These are phyloP conservation scores for Achlya hypogyna DNA, from an alignment of 352 stramenopile species.

Conservation along the genomic window DNA sequence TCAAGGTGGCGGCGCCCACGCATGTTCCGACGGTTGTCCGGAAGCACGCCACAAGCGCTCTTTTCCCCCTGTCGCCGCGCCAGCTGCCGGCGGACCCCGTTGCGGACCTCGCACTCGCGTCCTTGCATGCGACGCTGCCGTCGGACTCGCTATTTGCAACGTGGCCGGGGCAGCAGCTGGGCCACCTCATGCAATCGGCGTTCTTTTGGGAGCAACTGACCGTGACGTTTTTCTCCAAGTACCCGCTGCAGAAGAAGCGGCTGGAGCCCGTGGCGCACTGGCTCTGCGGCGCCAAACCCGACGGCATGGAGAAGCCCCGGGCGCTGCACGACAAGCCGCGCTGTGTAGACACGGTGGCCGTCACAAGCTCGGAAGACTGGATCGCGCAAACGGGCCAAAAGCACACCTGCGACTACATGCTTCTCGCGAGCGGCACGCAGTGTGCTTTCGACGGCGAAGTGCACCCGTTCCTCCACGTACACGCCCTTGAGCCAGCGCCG, in stretches of 20 bases:
- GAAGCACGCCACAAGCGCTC: background rate
- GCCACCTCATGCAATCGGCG: constrained; percentile 60
- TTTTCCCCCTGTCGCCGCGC: background rate
- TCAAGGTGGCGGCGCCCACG: background rate
- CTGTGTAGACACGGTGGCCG: constrained; percentile 46
- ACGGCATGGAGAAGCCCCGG: constrained; percentile 46
- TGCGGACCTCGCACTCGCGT: background rate
- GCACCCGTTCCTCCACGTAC: constrained; percentile 17
- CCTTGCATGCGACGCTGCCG: background rate
- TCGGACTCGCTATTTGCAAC: constrained; percentile 66
- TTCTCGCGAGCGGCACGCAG: constrained; percentile 43
- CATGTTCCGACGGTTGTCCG: background rate
- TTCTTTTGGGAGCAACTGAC: constrained; percentile 72
- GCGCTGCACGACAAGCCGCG: constrained; percentile 25
- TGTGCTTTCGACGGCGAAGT: constrained; percentile 48
- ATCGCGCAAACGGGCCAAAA: constrained; percentile 41
- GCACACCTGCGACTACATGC: constrained; percentile 75
- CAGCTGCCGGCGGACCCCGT: background rate
- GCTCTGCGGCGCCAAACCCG: constrained; percentile 53
- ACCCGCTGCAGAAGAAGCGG: constrained; percentile 49
- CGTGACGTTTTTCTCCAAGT: constrained; percentile 56
- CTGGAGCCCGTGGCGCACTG: constrained; percentile 62
- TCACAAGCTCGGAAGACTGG: constrained; percentile 24
- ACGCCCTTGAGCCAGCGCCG: background rate
- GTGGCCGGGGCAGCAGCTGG: constrained; percentile 65